Percentiles rank a stretch among this genome's conserved stretches.
Evolutionary conservation across 768 basidiomycete genomes (phyloP).

Genomic region (Collybiopsis luxurians): DNA sequence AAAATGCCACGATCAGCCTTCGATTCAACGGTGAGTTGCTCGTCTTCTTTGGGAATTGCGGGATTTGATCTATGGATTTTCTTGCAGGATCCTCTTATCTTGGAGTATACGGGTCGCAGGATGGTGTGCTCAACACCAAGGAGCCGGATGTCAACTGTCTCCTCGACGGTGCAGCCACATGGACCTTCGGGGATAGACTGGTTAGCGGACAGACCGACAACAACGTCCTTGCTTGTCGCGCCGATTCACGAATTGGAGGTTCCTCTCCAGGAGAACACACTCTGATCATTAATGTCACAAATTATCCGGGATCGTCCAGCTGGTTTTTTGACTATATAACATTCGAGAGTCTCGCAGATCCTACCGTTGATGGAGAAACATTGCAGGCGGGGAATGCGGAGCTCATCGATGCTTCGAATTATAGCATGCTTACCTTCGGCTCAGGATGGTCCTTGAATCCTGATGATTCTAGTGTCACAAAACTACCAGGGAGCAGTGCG

Average conservation of each 20-base stretch:
- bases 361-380: neutral
- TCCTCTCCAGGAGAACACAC: constrained; percentile 5
- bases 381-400: constrained; percentile 4
- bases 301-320: neutral
- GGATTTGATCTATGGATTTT: neutral
- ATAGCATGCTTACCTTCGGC: constrained; percentile 1
- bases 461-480: neutral
- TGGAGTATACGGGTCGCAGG: neutral
- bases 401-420: neutral
- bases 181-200: neutral
- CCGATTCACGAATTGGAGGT: neutral
- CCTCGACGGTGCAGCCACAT: neutral
- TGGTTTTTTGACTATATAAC: constrained; percentile 6
- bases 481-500: neutral
- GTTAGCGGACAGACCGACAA: neutral
- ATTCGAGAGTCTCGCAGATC: neutral
- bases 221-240: constrained; percentile 1
- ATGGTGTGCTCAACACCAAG: neutral
- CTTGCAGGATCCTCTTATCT: neutral
- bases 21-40: constrained; percentile 5
- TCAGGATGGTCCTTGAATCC: neutral
- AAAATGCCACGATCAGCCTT: constrained; percentile 1
- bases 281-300: constrained; percentile 3
- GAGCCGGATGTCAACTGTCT: neutral
- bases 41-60: no score